Evolutionary conservation across 305 asterid genomes (phyloP).

Genomic region (Solanum hybrid): DNA sequence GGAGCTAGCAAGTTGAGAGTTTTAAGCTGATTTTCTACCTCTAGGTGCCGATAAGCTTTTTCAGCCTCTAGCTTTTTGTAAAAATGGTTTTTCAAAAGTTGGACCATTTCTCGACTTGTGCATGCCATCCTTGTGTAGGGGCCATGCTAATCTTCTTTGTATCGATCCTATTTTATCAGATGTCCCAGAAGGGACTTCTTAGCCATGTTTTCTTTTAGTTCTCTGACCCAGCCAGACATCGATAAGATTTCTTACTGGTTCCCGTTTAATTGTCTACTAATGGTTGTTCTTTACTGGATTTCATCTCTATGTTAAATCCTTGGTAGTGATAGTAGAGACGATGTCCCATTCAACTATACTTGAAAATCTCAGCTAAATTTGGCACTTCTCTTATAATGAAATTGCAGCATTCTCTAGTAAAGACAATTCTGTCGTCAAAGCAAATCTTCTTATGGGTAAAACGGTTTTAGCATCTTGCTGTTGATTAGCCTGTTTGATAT

Average conservation of each 20-base stretch:
- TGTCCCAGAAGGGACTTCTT: conserved; percentile 19
- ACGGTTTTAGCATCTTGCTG: background rate
- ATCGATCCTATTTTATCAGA: conserved; percentile 29
- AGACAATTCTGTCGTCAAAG: background rate
- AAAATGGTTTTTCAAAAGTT: background rate
- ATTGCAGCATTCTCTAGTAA: background rate
- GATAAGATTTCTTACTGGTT: background rate
- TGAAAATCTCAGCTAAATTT: background rate
- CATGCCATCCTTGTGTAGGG: conserved; percentile 28
- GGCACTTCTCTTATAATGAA: background rate
- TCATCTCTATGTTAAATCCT: background rate
- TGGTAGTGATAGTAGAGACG: background rate
- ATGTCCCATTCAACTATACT: background rate
- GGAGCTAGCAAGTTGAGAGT: background rate
- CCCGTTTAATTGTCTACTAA: background rate
- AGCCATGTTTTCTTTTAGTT: background rate
- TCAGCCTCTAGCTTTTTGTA: background rate
- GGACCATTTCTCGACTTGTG: conserved; percentile 17
- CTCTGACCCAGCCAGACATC: background rate
- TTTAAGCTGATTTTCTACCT: background rate
- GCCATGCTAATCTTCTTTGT: conserved; percentile 39
- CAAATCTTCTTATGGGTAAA: background rate
- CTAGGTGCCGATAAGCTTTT: background rate
- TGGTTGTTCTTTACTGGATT: background rate
- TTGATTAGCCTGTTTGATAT: background rate